phyloP scores from a whole-genome alignment of 2,329 filamentous ascomycete genomes.

The Trichoderma cornu-damae region DNA sequence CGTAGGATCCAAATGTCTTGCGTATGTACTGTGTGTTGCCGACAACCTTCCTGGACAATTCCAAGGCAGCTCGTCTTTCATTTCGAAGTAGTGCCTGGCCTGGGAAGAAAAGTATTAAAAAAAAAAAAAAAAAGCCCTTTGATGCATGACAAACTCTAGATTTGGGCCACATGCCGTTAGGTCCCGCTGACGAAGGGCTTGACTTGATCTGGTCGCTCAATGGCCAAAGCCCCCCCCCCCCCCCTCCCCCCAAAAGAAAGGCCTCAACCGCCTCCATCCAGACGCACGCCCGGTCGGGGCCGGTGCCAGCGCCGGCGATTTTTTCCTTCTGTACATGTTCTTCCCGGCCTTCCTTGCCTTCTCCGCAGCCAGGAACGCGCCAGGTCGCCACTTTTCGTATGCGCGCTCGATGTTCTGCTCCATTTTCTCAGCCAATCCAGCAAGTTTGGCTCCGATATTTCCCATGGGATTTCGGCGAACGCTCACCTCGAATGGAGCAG shows the following conservation, averaged over 20 bases:
- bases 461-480: conserved; percentile 8
- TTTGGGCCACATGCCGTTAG: conserved; percentile 11
- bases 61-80: background rate
- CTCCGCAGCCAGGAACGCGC: conserved; percentile 5
- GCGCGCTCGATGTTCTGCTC: background rate
- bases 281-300: background rate
- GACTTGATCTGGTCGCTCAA: conserved; percentile 1
- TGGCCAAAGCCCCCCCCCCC: background rate
- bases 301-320: conserved; percentile 6
- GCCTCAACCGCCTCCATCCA: background rate
- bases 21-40: background rate
- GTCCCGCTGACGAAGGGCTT: conserved; percentile 14
- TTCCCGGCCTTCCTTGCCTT: conserved; percentile 7
- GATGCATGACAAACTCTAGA: background rate
- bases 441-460: conserved; percentile 11
- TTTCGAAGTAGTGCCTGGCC: conserved; percentile 2
- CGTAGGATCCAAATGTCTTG: background rate
- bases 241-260: background rate
- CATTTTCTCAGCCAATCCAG: background rate
- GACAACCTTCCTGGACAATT: background rate
- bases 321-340: conserved; percentile 15
- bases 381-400: conserved; percentile 3
- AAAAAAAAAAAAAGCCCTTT: too few relatives aligned
- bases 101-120: too few relatives aligned
- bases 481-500: background rate